phyloP scores from a whole-genome alignment of 768 basidiomycete genomes.

The Fomitopsis pulvina region DNA sequence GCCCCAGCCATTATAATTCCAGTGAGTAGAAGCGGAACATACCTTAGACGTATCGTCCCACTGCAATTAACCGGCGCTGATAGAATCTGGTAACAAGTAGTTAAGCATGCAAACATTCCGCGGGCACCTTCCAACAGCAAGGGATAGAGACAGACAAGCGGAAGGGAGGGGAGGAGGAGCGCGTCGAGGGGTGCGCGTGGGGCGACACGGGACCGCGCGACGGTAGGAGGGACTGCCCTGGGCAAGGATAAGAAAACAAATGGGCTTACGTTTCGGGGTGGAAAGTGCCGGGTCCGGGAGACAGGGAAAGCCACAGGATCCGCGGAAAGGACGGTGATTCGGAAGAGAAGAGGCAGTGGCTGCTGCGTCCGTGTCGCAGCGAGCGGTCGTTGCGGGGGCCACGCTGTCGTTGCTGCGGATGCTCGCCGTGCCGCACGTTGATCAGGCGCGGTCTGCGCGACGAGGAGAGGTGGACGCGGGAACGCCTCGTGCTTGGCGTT shows the following conservation, averaged over 20 bases:
- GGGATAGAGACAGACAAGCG: not conserved
- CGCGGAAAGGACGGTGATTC: not conserved
- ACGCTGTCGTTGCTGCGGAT: too few relatives aligned
- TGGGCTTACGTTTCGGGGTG: not conserved
- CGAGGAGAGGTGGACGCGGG: not conserved
- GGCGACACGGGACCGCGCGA: not conserved
- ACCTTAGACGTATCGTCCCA: not conserved
- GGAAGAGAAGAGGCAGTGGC: not conserved
- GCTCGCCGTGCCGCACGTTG: not conserved
- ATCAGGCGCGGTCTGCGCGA: not conserved
- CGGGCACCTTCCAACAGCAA: not conserved
- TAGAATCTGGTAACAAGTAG: too few relatives aligned
- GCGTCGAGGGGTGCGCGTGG: not conserved
- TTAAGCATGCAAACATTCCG: not conserved
- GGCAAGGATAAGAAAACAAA: not conserved
- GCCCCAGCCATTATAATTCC: too few relatives aligned
- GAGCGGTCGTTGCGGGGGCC: too few relatives aligned
- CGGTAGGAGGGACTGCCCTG: not conserved
- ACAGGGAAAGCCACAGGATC: not conserved
- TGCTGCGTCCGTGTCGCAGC: not conserved
- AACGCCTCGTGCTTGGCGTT: not conserved
- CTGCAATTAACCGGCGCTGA: too few relatives aligned
- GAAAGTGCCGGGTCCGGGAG: constrained; percentile 1
- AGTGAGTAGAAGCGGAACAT: not conserved
- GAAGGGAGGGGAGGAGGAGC: not conserved